Conservation (phyloP, 2,329 filamentous ascomycete genomes). For the Ophiostoma angusticollis region DNA sequence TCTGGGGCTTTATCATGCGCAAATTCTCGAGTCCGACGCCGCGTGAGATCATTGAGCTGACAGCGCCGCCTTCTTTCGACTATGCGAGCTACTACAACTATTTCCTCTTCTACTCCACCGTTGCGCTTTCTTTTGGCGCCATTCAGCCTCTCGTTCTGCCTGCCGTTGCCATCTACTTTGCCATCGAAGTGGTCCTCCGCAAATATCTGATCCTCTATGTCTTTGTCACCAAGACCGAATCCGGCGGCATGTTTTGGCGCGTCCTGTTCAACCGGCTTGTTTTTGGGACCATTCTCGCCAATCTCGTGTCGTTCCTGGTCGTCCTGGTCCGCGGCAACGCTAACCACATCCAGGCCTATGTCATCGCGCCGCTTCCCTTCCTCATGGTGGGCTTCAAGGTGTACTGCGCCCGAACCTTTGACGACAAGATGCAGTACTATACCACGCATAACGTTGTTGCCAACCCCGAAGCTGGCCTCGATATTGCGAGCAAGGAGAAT, state of each 20-base stretch:
- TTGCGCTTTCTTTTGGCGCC: constrained; percentile 71
- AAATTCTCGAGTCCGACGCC: constrained; percentile 82
- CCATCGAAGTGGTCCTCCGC: constrained; percentile 76
- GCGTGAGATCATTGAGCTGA: constrained; percentile 80
- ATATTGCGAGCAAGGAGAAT: constrained; percentile 34
- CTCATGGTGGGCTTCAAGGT: constrained; percentile 74
- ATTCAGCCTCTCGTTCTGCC: constrained; percentile 80
- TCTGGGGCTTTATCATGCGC: constrained; percentile 73
- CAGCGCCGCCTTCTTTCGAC: constrained; percentile 83
- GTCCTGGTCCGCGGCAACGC: constrained; percentile 57
- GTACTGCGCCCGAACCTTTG: constrained; percentile 66
- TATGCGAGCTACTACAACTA: constrained; percentile 98
- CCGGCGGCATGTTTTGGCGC: constrained; percentile 85
- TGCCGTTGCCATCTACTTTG: constrained; percentile 80
- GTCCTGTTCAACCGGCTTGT: constrained; percentile 86
- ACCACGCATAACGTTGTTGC: constrained; percentile 47
- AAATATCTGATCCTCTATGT: constrained; percentile 93
- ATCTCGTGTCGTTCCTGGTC: constrained; percentile 64
- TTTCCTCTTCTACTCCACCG: constrained; percentile 86
- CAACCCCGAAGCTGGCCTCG: constrained; percentile 31
- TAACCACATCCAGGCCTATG: constrained; percentile 47
- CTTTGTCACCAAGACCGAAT: constrained; percentile 94
- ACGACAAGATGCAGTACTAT: constrained; percentile 70
- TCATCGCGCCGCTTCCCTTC: constrained; percentile 62
- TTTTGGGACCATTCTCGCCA: constrained; percentile 66